Percentiles rank a stretch among this genome's conserved stretches.
phyloP scores from a whole-genome alignment of 768 basidiomycete species.

The Fistulinella prunicolor region DNA sequence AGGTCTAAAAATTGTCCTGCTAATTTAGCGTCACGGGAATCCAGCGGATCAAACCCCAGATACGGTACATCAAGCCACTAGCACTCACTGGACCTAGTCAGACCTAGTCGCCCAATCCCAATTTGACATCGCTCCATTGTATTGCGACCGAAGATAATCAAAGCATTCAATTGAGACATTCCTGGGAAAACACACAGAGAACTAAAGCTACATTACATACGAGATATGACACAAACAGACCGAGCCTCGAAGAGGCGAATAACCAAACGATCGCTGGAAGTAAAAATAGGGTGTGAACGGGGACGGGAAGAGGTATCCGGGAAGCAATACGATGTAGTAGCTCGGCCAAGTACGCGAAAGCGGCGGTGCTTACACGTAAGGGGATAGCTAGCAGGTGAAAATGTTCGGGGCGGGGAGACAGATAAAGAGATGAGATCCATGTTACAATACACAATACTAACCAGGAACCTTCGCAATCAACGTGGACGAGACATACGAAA shows the following conservation, averaged over 20 bases:
- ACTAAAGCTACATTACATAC: slow-evolving; percentile 7
- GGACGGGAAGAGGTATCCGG: slow-evolving; percentile 8
- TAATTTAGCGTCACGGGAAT: no score
- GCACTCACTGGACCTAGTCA: no score
- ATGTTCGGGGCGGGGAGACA: background rate
- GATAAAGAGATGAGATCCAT: background rate
- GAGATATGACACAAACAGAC: background rate
- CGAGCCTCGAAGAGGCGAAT: background rate
- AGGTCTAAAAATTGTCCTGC: no score
- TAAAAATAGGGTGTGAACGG: background rate
- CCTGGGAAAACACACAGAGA: background rate
- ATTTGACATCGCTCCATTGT: no score
- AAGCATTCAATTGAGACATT: no score
- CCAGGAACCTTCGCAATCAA: background rate
- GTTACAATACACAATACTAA: slow-evolving; percentile 13
- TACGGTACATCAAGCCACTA: no score
- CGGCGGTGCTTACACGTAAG: background rate
- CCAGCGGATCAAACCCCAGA: no score
- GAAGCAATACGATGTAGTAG: background rate
- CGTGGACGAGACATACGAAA: background rate
- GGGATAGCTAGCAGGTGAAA: background rate
- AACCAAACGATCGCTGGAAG: background rate
- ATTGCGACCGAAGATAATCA: no score
- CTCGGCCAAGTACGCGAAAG: background rate
- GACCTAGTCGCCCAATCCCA: no score